Percentiles rank a stretch among this genome's conserved stretches.
These are phyloP conservation scores for Cladosporium sp. DNA, from an alignment of 2,329 filamentous ascomycete species.

Conservation along the genomic window DNA sequence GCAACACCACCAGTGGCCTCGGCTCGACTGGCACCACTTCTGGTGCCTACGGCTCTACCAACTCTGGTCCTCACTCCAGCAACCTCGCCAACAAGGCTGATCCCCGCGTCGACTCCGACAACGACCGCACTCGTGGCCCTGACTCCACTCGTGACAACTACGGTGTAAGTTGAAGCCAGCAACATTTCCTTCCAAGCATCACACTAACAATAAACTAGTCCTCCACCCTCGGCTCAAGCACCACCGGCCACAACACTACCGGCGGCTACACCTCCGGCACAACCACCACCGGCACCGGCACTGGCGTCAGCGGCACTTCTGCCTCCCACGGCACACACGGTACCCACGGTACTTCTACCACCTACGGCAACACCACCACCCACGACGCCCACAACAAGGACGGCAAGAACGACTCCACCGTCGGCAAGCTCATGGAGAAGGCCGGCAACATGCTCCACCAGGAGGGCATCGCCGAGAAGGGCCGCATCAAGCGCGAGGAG, in stretches of 20 bases:
- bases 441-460: conserved; percentile 53
- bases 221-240: conserved; percentile 7
- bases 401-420: conserved; percentile 44
- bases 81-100: conserved; percentile 15
- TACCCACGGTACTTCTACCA: neutral
- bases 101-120: conserved; percentile 14
- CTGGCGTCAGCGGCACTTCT: neutral
- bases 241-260: conserved; percentile 36
- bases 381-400: conserved; percentile 19
- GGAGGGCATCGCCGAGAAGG: conserved; percentile 51
- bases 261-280: too few species aligned
- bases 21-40: conserved; percentile 26
- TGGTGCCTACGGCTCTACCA: conserved; percentile 20
- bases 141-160: conserved; percentile 24
- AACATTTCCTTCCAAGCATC: neutral
- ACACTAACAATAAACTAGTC: neutral
- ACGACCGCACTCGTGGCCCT: conserved; percentile 4
- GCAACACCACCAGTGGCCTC: conserved; percentile 8
- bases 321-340: neutral
- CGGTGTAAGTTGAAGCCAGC: conserved; percentile 15
- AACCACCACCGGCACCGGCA: conserved; percentile 1
- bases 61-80: neutral
- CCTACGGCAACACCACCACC: conserved; percentile 2
- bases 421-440: conserved; percentile 62
- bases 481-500: conserved; percentile 51